phyloP scores from a whole-genome alignment of 441 rosid species.

The Arabidopsis hybrid region DNA sequence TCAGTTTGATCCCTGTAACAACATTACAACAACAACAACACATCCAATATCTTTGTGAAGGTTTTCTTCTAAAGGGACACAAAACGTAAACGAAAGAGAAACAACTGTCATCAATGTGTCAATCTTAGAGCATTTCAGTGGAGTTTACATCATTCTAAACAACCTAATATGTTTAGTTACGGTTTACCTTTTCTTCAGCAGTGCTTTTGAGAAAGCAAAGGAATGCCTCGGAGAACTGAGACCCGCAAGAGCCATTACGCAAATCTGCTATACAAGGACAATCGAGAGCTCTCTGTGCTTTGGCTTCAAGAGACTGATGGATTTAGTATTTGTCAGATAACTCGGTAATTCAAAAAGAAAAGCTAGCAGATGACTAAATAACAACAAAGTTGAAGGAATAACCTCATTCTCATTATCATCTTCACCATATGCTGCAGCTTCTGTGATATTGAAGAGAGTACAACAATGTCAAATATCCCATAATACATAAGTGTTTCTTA shows the following conservation, averaged over 20 bases:
- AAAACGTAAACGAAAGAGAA: conserved; percentile 2
- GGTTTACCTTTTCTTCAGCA: conserved; percentile 77
- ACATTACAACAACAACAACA: too few species aligned
- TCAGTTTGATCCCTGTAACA: too few species aligned
- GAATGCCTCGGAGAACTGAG: conserved; percentile 84
- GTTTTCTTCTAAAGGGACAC: not conserved
- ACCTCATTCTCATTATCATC: conserved; percentile 74
- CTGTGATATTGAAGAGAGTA: conserved; percentile 52
- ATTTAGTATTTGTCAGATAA: conserved; percentile 38
- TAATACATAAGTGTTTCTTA: not conserved
- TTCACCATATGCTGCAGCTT: conserved; percentile 80
- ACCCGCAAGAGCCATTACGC: conserved; percentile 76
- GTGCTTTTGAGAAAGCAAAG: conserved; percentile 87
- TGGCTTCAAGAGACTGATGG: conserved; percentile 73
- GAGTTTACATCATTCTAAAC: not conserved
- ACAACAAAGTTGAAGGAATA: conserved; percentile 24
- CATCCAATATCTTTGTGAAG: too few species aligned
- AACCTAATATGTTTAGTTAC: not conserved
- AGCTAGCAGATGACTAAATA: conserved; percentile 13
- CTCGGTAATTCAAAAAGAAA: not conserved
- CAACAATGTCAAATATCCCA: conserved; percentile 22
- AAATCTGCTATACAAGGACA: conserved; percentile 94
- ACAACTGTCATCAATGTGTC: not conserved
- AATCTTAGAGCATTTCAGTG: not conserved
- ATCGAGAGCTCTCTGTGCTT: conserved; percentile 82